Evolutionary conservation across 352 stramenopile species (phyloP).

Genomic region (Phytophthora cactorum): DNA sequence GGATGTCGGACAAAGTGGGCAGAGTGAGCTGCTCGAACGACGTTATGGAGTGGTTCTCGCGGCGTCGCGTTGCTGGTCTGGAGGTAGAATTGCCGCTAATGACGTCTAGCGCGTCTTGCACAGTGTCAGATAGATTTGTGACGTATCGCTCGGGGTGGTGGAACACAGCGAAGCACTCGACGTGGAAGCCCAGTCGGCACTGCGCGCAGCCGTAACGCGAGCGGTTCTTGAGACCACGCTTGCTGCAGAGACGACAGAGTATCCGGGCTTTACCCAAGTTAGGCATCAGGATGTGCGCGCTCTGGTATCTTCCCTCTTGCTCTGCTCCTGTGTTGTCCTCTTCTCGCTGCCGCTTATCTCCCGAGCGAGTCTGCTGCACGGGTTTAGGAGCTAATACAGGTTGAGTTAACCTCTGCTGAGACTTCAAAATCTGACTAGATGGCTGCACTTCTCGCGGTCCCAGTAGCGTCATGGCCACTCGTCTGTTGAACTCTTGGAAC

Average conservation of each 20-base stretch:
- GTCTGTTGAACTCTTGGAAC: conserved; percentile 15
- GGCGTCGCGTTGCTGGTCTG: conserved; percentile 5
- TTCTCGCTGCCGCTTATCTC: conserved; percentile 1
- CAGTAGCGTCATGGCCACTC: conserved; percentile 3
- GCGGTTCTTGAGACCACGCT: conserved; percentile 18
- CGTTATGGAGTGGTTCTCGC: conserved; percentile 17
- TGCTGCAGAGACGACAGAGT: conserved; percentile 19
- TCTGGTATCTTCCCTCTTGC: neutral
- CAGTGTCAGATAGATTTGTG: conserved; percentile 2
- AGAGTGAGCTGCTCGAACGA: conserved; percentile 13
- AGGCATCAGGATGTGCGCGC: conserved; percentile 8
- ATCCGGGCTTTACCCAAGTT: conserved; percentile 9
- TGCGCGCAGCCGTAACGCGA: conserved; percentile 16
- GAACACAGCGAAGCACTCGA: conserved; percentile 21
- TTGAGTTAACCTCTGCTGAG: neutral
- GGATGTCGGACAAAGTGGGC: neutral
- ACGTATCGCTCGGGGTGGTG: conserved; percentile 11
- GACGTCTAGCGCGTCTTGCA: conserved; percentile 7
- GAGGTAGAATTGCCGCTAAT: conserved; percentile 1
- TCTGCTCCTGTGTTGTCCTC: neutral
- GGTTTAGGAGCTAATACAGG: neutral
- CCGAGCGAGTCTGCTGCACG: neutral
- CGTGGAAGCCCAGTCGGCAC: conserved; percentile 22
- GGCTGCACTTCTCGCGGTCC: neutral
- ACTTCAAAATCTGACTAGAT: neutral